Evolutionary conservation across 2,329 filamentous ascomycete genomes (phyloP), one percentile per base, ranked within the genome.

Genomic region (Hypomyces rosellus): DNA sequence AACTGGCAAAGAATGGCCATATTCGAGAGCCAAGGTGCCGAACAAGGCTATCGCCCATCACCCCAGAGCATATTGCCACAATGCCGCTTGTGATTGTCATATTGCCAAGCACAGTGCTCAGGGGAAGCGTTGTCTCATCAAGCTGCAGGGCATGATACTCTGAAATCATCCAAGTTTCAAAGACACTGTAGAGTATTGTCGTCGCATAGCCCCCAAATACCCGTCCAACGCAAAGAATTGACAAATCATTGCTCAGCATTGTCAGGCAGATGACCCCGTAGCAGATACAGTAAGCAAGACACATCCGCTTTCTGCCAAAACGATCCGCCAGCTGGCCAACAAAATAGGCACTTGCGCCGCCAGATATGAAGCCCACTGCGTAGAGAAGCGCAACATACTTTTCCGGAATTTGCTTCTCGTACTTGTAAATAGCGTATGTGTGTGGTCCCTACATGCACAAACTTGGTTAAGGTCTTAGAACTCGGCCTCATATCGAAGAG

Each of bases 111-210:
- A 82, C 71, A 30, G 67, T 64, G 48, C 73, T 73, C 30, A 84
- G 66, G 38, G 70, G 71, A 7, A 67, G 62, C 8, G 69, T 67
- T 7, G 63, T 57, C 11, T 52, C 63, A n/a, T 72, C 64, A 6
- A 80, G 58, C n/a, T 69, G 69, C 39, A 71, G 65, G 20, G 67
- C 62, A 52, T 77, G 72, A 54, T 74, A 82, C 57, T 83, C 78
- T 43, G 76, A 71, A 25, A 82, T 75, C 69, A 83, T 75, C 79
- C 79, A 82, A 42, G 76, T 74, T 56, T 83, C 78, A 54, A 83
- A 82, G 9, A 76, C 76, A 44, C 71, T 78, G 65, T 76, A 82
- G 15, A 83, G 69, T 16, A 83, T 64, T 13, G 77, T 81, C 9
- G 77, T 80, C 52, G 74, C 75, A 15, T 82, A 57, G 0, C 80